Evolutionary conservation across 2,329 filamentous ascomycete species (phyloP), one percentile per base, ranked within the genome.

Genomic region (Arthrobotrys sphaeroides): DNA sequence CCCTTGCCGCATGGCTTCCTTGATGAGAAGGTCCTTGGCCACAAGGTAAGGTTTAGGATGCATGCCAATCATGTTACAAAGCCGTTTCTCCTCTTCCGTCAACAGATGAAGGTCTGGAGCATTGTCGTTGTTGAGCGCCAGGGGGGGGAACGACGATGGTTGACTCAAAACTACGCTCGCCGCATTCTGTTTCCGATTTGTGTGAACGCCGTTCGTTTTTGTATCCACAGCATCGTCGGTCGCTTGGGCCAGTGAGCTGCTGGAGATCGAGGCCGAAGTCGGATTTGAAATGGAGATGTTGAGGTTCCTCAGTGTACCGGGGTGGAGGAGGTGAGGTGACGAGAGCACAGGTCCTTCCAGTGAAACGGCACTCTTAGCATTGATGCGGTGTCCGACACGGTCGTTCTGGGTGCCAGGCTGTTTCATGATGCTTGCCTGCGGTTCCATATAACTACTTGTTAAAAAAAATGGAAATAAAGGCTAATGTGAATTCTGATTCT

Each of bases 11-110:
- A 97, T 88, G 0, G 94, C 92, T 81, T 98, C 94, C 80, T 92
- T 92, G 61, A 98, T 83, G n/a, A 98, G 86, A 76, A 91, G 90
- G 82, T 97, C 93, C 83, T 99, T 99, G 83, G 98, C 93, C 81
- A 93, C 93, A 3, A 97, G 83, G 82, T 97, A 99, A 0, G 95
- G 92, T 84, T 99, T 99, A 0, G 95, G 95, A 82, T 95, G 91
- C 61, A 99, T 84, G 43, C 93, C 88, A 12, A 96, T 87, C 42
- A 91, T 87, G 79, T 92, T 91, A 84, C 95, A 99, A 0, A 99
- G 84, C 80, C 96, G 92, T 3, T 88, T 85, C 82, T 99, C 95
- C 78, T 96, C 93, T 0, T 89, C 87, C 0, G 91, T 92, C 45
- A 99, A 85, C 0, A 99, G 87, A 80, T 98, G 95, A 26, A 94